Conservation (phyloP, 805 yeast species). For the Naumovozyma castellii region DNA sequence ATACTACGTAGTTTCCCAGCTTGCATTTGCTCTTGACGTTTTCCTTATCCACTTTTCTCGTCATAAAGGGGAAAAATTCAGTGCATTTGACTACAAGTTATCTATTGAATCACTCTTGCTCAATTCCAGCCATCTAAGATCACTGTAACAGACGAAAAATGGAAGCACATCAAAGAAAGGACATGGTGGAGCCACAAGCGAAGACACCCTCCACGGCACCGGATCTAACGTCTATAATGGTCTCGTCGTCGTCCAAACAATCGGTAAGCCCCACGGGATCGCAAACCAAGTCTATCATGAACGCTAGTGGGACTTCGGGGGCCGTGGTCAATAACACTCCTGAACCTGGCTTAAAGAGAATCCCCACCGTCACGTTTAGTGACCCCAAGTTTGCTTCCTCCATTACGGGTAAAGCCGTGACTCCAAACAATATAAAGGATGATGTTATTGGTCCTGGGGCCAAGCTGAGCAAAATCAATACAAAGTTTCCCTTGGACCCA, state of each 20-base stretch:
- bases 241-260: not conserved
- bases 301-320: constrained; percentile 23
- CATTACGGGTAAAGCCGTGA: constrained; percentile 3
- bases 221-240: not conserved
- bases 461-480: constrained; percentile 27
- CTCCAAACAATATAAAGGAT: not conserved
- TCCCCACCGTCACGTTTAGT: constrained; percentile 27
- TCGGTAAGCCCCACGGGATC: not conserved
- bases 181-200: no score
- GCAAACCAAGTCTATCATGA: constrained; percentile 20
- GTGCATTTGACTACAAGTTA: no score
- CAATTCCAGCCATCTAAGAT: no score
- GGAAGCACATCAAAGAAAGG: no score
- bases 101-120: no score
- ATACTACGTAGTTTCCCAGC: no score
- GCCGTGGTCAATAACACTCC: constrained; percentile 26
- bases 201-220: no score
- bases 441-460: constrained; percentile 14
- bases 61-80: no score
- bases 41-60: no score
- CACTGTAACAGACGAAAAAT: no score
- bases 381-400: constrained; percentile 14
- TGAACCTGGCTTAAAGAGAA: constrained; percentile 23
- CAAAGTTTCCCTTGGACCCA: constrained; percentile 22
- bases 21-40: no score